Evolutionary conservation across 2,329 filamentous ascomycete genomes (phyloP).

Genomic region (Trichoderma breve): DNA sequence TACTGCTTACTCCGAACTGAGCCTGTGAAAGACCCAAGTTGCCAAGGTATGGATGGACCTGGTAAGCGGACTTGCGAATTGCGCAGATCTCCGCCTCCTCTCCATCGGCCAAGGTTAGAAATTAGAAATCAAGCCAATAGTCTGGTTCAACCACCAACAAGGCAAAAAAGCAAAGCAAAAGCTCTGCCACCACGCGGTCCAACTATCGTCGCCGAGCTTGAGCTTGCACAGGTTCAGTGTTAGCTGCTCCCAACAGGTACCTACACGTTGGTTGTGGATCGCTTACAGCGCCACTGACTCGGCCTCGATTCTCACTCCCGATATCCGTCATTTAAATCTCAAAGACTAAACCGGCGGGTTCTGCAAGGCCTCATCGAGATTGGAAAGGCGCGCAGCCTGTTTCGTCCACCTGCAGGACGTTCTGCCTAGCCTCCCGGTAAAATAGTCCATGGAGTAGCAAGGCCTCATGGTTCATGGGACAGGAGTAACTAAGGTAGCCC

Average conservation of each 20-base stretch:
- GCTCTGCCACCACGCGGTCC: not conserved
- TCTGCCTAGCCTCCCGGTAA: not conserved
- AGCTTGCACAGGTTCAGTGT: not conserved
- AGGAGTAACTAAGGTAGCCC: not conserved
- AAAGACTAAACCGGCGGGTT: conserved; percentile 3
- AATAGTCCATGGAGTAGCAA: not conserved
- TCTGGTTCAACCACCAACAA: not conserved
- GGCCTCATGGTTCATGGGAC: not conserved
- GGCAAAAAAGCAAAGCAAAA: not conserved
- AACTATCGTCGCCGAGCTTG: not conserved
- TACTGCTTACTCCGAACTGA: not conserved
- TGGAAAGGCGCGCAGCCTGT: conserved; percentile 7
- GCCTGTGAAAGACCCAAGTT: not conserved
- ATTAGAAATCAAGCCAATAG: not conserved
- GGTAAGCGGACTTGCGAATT: not conserved
- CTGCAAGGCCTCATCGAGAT: not conserved
- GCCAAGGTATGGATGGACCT: not conserved
- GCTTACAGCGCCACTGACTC: conserved; percentile 14
- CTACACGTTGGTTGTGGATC: conserved; percentile 3
- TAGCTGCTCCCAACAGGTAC: not conserved
- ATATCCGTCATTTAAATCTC: conserved; percentile 7
- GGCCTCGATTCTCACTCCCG: conserved; percentile 7
- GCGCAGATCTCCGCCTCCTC: not conserved
- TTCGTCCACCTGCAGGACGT: conserved; percentile 12
- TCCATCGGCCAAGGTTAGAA: not conserved